Percentiles rank a stretch among this genome's conserved stretches.
These are phyloP conservation scores for Venturia aucupariae DNA, from an alignment of 2,329 filamentous ascomycete genomes.

Conservation along the genomic window DNA sequence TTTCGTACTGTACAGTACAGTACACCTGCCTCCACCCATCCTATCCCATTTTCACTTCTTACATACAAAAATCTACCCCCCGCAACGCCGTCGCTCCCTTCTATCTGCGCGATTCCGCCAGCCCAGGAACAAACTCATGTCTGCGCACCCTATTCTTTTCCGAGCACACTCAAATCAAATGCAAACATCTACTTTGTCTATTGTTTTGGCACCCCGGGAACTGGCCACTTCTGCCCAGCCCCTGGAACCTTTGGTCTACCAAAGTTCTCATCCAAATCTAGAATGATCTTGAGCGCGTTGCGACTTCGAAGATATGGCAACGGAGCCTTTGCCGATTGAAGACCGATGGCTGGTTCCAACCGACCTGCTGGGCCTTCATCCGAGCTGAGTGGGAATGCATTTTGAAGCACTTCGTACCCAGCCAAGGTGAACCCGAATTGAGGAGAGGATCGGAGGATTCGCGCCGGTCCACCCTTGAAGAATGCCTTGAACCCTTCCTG, in stretches of 20 bases:
- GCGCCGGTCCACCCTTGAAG: conserved; percentile 95
- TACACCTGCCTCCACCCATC: neutral
- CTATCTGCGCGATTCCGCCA: neutral
- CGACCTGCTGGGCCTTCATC: conserved; percentile 38
- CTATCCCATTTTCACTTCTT: neutral
- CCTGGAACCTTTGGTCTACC: conserved; percentile 57
- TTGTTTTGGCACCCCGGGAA: neutral
- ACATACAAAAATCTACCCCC: neutral
- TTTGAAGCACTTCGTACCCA: conserved; percentile 87
- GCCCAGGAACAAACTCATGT: conserved; percentile 6
- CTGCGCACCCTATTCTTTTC: neutral
- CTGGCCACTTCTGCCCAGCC: neutral
- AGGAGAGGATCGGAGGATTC: conserved; percentile 88
- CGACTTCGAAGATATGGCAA: conserved; percentile 63
- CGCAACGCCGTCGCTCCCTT: conserved; percentile 1
- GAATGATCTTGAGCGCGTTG: conserved; percentile 90
- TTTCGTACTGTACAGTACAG: neutral
- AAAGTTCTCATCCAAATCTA: conserved; percentile 91
- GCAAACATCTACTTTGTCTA: neutral
- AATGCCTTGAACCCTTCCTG: conserved; percentile 95
- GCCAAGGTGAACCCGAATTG: conserved; percentile 98
- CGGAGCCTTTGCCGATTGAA: conserved; percentile 55
- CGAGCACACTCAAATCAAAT: neutral
- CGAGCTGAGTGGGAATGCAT: conserved; percentile 53
- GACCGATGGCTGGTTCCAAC: conserved; percentile 52